phyloP scores from a whole-genome alignment of 2,329 filamentous ascomycete genomes.

The Pseudocercospora musae region DNA sequence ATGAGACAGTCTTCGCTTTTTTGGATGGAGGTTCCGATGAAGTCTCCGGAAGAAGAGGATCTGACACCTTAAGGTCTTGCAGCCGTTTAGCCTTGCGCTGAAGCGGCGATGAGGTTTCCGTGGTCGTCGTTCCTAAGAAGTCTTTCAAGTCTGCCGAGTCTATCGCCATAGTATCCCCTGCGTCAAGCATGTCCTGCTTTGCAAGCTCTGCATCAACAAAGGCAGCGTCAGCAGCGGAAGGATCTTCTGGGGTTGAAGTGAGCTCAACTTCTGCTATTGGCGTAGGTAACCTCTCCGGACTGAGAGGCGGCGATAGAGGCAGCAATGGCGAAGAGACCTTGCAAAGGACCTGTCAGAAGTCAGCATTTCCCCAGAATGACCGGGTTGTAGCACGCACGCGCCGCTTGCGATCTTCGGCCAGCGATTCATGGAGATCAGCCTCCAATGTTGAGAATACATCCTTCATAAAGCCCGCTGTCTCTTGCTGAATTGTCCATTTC shows the following conservation, averaged over 20 bases:
- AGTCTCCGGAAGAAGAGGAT: slow-evolving; percentile 42
- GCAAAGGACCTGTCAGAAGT: slow-evolving; percentile 32
- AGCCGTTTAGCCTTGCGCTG: slow-evolving; percentile 36
- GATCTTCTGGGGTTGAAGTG: slow-evolving; percentile 29
- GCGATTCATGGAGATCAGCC: slow-evolving; percentile 12
- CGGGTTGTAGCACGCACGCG: slow-evolving; percentile 13
- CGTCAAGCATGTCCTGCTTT: slow-evolving; percentile 26
- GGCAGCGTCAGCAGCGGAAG: slow-evolving; percentile 28
- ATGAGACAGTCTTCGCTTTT: slow-evolving; percentile 41
- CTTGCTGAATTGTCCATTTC: slow-evolving; percentile 39
- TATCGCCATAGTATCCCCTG: slow-evolving; percentile 18
- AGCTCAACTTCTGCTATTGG: slow-evolving; percentile 31
- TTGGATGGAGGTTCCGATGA: slow-evolving; percentile 37
- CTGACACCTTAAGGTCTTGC: slow-evolving; percentile 45
- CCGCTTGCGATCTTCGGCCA: slow-evolving; percentile 27
- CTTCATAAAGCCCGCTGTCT: slow-evolving; percentile 39
- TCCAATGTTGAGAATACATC: slow-evolving; percentile 29
- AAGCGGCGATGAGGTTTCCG: slow-evolving; percentile 25
- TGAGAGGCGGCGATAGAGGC: slow-evolving; percentile 41
- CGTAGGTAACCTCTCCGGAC: slow-evolving; percentile 30
- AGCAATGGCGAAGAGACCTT: slow-evolving; percentile 47
- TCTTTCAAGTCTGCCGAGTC: neutral
- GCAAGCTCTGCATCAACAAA: slow-evolving; percentile 32
- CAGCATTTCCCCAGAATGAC: slow-evolving; percentile 2
- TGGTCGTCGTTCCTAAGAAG: neutral